Evolutionary conservation across 768 basidiomycete genomes (phyloP).

Genomic region (Agaricus sinodeliciosus): DNA sequence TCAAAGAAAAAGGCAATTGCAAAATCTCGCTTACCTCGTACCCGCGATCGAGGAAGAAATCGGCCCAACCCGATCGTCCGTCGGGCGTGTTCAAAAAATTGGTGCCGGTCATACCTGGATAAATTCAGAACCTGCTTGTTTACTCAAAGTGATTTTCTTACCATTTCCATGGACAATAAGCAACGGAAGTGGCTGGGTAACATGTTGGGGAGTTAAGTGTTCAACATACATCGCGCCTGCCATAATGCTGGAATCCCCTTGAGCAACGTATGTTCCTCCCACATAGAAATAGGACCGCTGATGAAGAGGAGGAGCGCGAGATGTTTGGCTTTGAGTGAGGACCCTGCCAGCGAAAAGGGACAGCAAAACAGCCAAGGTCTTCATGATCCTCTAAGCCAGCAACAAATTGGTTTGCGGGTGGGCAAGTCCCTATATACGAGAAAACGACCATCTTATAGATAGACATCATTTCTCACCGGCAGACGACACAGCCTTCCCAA

Average conservation of each 20-base stretch:
- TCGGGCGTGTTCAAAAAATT: constrained; percentile 50
- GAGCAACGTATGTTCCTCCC: constrained; percentile 32
- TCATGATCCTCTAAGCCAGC: too few species aligned
- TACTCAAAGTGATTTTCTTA: constrained; percentile 7
- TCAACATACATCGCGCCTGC: constrained; percentile 49
- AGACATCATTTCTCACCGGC: too few species aligned
- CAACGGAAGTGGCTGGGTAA: constrained; percentile 33
- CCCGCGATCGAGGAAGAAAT: constrained; percentile 43
- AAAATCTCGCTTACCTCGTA: constrained; percentile 35
- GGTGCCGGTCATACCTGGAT: constrained; percentile 42
- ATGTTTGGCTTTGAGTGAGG: not conserved
- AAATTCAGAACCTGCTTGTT: not conserved
- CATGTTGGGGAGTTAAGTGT: constrained; percentile 34
- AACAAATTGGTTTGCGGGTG: not conserved
- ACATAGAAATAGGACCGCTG: constrained; percentile 42
- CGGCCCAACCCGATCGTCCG: constrained; percentile 49
- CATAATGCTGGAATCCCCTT: constrained; percentile 29
- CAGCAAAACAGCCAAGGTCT: not conserved
- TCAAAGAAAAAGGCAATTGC: not conserved
- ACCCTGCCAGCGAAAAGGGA: not conserved
- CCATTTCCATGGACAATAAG: constrained; percentile 44
- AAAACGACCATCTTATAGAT: too few species aligned
- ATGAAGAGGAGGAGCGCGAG: constrained; percentile 25
- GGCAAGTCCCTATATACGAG: too few species aligned
- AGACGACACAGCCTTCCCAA: too few species aligned